phyloP scores from a whole-genome alignment of 2,329 filamentous ascomycete species.

The Aspergillus puulaauensis region DNA sequence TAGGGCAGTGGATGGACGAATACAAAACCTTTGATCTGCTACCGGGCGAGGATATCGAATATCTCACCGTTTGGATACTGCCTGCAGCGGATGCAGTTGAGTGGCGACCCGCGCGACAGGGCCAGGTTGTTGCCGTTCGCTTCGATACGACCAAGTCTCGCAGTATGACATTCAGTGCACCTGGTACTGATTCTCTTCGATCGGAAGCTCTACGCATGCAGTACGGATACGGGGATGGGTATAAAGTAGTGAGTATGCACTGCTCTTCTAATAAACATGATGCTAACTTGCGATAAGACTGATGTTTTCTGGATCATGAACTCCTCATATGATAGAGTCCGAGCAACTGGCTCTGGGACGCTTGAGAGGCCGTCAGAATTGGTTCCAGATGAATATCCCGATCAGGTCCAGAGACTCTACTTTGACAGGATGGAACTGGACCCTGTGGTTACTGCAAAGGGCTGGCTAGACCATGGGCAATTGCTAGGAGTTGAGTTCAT shows the following conservation, averaged over 20 bases:
- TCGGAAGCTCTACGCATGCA: not conserved
- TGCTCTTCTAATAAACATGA: accelerated
- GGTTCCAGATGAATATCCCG: not conserved
- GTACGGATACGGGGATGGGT: conserved; percentile 3
- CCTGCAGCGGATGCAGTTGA: not conserved
- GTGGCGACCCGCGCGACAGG: not conserved
- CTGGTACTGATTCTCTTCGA: not conserved
- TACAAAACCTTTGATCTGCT: not conserved
- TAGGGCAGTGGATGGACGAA: conserved; percentile 13
- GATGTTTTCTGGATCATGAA: conserved; percentile 13
- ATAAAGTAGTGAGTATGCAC: not conserved
- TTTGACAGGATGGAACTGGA: not conserved
- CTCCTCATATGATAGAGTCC: not conserved
- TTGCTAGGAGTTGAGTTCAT: not conserved
- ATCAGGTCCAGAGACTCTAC: conserved; percentile 11
- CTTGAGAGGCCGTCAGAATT: not conserved
- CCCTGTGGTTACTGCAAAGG: not conserved
- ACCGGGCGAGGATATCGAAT: conserved; percentile 5
- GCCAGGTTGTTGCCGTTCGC: conserved; percentile 8
- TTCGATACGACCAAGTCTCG: conserved; percentile 4
- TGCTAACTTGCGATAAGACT: not conserved
- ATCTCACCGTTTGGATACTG: conserved; percentile 7
- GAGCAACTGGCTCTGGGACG: not conserved
- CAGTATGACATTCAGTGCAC: conserved; percentile 6
- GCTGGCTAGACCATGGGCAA: not conserved